Evolutionary conservation across 441 rosid species (phyloP).

Genomic region (Croton setiger): DNA sequence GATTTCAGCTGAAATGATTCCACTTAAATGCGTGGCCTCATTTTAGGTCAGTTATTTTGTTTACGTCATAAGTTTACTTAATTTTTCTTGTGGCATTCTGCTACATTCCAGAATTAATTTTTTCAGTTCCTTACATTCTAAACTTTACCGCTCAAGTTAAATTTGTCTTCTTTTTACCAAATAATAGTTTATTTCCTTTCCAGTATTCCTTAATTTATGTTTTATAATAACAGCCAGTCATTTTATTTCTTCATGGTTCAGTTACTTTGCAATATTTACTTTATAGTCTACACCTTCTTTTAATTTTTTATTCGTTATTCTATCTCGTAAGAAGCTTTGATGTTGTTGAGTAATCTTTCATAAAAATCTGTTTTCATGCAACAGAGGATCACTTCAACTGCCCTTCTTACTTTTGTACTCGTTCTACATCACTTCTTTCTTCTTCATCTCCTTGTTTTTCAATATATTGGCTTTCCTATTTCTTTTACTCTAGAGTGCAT

Average conservation of each 20-base stretch:
- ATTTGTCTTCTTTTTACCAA: conserved; percentile 29
- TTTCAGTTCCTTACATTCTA: conserved; percentile 41
- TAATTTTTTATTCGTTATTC: conserved; percentile 6
- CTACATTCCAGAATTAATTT: conserved; percentile 53
- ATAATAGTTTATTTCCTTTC: conserved; percentile 32
- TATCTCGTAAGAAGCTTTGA: background rate
- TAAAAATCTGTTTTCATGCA: conserved; percentile 5
- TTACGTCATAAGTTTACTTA: conserved; percentile 56
- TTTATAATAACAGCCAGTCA: conserved; percentile 6
- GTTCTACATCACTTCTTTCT: background rate
- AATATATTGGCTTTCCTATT: background rate
- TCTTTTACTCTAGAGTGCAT: background rate
- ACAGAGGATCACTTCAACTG: background rate
- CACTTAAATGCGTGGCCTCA: conserved; percentile 98
- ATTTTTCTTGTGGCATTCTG: conserved; percentile 55
- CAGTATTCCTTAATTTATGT: conserved; percentile 26
- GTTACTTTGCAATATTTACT: conserved; percentile 18
- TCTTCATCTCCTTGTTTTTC: background rate
- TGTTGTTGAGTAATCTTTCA: conserved; percentile 11
- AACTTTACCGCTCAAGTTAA: conserved; percentile 41
- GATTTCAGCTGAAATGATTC: conserved; percentile 93
- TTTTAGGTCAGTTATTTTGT: conserved; percentile 96
- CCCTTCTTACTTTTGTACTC: background rate
- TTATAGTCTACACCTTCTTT: conserved; percentile 5
- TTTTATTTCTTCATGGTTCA: conserved; percentile 25